phyloP scores from a whole-genome alignment of 495 filamentous ascomycete genomes.

The Xylaria castorea region DNA sequence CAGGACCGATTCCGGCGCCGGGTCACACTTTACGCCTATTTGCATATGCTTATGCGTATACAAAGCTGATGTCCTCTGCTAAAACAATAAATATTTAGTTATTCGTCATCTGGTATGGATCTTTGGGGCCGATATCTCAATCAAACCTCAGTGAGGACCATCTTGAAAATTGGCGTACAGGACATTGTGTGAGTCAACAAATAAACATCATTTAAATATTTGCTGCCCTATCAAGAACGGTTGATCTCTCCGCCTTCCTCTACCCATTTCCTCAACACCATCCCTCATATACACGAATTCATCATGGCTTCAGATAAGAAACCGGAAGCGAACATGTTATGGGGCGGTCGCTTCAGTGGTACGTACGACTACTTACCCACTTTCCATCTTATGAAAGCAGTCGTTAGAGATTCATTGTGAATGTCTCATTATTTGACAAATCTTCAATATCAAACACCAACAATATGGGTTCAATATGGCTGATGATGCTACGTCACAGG shows the following conservation, averaged over 20 bases:
- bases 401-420: neutral
- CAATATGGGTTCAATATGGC: neutral
- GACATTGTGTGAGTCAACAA: slow-evolving; percentile 30
- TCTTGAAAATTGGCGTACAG: neutral
- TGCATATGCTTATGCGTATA: neutral
- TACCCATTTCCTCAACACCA: neutral
- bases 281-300: neutral
- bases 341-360: too few species aligned
- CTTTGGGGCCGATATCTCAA: slow-evolving; percentile 19
- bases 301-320: slow-evolving; percentile 31
- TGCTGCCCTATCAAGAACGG: neutral
- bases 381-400: slow-evolving; percentile 19
- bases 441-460: neutral
- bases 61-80: neutral
- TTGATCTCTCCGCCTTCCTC: neutral
- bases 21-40: neutral
- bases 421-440: too few species aligned
- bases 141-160: neutral
- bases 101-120: slow-evolving; percentile 31
- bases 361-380: too few species aligned
- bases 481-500: slow-evolving; percentile 51
- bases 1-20: neutral
- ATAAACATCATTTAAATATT: slow-evolving; percentile 3
- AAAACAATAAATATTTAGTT: neutral
- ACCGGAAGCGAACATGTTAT: slow-evolving; percentile 67